Evolutionary conservation across 768 basidiomycete genomes (phyloP).

Genomic region (Chalciporus piperatus): DNA sequence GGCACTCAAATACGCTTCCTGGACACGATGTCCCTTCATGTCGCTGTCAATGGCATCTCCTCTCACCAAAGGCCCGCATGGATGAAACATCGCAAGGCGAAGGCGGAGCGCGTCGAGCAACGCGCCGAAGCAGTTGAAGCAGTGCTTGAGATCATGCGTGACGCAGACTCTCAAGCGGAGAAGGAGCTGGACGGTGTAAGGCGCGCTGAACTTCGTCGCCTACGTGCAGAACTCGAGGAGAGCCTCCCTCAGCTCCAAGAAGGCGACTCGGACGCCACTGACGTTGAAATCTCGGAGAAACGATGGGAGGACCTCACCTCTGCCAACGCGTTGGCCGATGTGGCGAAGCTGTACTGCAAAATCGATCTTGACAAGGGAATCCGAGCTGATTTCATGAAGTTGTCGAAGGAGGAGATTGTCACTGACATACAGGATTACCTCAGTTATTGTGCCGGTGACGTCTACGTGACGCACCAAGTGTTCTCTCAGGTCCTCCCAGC

Average conservation of each 20-base stretch:
- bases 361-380: slow-evolving; percentile 76
- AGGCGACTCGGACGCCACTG: slow-evolving; percentile 38
- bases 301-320: slow-evolving; percentile 95
- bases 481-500: slow-evolving; percentile 73
- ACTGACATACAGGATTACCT: slow-evolving; percentile 71
- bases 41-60: slow-evolving; percentile 91
- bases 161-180: slow-evolving; percentile 34
- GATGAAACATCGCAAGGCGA: slow-evolving; percentile 79
- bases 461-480: slow-evolving; percentile 79
- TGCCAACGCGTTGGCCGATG: slow-evolving; percentile 87
- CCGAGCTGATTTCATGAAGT: slow-evolving; percentile 74
- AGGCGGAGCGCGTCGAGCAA: slow-evolving; percentile 52
- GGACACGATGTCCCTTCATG: slow-evolving; percentile 94
- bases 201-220: slow-evolving; percentile 38
- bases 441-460: slow-evolving; percentile 84
- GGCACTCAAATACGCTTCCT: slow-evolving; percentile 76
- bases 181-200: slow-evolving; percentile 39
- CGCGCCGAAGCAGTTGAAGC: slow-evolving; percentile 63
- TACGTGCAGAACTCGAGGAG: slow-evolving; percentile 39
- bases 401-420: slow-evolving; percentile 60
- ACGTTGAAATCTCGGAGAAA: slow-evolving; percentile 44
- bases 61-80: slow-evolving; percentile 93
- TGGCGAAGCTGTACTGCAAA: slow-evolving; percentile 85
- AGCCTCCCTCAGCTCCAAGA: slow-evolving; percentile 37
- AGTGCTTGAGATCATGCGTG: slow-evolving; percentile 50